Base-by-base conservation (phyloP, 2,329 filamentous ascomycete species). In the Pseudogymnoascus sp. region DNA sequence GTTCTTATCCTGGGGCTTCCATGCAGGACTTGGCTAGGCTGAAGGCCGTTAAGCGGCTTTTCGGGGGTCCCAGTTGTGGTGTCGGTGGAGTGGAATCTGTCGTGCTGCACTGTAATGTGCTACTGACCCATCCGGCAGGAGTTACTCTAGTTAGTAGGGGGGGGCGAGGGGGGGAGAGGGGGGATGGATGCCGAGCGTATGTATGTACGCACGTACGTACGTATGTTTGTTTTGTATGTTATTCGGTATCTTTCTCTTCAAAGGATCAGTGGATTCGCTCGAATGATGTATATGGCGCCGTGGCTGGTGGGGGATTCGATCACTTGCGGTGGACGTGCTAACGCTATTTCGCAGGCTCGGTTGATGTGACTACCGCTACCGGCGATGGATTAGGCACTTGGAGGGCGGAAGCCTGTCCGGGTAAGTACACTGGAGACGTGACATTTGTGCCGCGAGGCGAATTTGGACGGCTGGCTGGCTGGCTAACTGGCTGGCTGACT, bases 91-190 rank as follows among this genome's bases (percentile, higher is more conserved):
- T 14, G 14, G 25, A 30, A 28, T 30, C 45, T 52, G 45, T 52
- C 23, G 45, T 52, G 45, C 45, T 49, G 42, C 42, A 45, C n/a
- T 41, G 41, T 25, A 16, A 2, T 2, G 45, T 52, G 45, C 23
- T 52, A 52, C 45, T 52, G 45, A 52, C 45, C 45, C 45, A 52
- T 52, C 45, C 45, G 45, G 45, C 45, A 52, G 45, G 45, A 52
- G 45, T 52, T 52, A 52, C 45, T 30, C 23, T 52, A 16, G 42
- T 14, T 2, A 11, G 11, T 19, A 22, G n/a, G 11, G 11, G 22
- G 2, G 7, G 9, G 19, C 5, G 14, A 5, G 41, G 5, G 23
- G 19, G 23, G 22, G 22, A 14, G 41, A 14, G 41, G 5, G 4
- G 11, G 22, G 22, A 8, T 3, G 23, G 22, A 25, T 42, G 41